Conservation (phyloP, 2,329 filamentous ascomycete species). For the Colletotrichum tropicale region DNA sequence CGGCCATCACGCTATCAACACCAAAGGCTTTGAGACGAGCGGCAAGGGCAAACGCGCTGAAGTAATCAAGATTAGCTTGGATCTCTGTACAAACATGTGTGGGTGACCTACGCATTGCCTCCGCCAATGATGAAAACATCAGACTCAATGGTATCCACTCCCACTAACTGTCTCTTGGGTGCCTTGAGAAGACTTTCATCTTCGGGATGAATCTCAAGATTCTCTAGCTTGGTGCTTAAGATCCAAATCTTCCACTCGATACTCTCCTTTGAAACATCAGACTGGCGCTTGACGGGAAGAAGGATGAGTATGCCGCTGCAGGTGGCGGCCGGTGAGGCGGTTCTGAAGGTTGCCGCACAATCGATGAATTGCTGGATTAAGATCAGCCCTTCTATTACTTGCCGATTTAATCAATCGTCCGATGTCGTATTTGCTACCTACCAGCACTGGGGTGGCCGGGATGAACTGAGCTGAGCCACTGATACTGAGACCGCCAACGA, state of each 20-base stretch:
- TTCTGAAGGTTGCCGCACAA: constrained; percentile 32
- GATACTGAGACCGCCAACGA: background rate
- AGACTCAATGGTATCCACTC: constrained; percentile 26
- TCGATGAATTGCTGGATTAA: background rate
- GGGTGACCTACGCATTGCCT: constrained; percentile 33
- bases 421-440: background rate
- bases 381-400: background rate
- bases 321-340: constrained; percentile 28
- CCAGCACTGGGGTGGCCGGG: background rate
- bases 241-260: constrained; percentile 37
- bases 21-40: constrained; percentile 42
- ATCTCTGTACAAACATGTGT: background rate
- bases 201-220: constrained; percentile 29
- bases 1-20: constrained; percentile 37
- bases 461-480: constrained; percentile 1
- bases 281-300: constrained; percentile 24
- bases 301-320: constrained; percentile 35
- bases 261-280: background rate
- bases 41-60: constrained; percentile 30
- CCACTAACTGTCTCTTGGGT: constrained; percentile 23
- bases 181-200: constrained; percentile 25
- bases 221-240: constrained; percentile 31
- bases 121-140: constrained; percentile 38
- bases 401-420: background rate
- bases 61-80: background rate